These are phyloP conservation scores for Dendrobium officinale DNA, from an alignment of 106 monocot genomes.

Conservation along the genomic window DNA sequence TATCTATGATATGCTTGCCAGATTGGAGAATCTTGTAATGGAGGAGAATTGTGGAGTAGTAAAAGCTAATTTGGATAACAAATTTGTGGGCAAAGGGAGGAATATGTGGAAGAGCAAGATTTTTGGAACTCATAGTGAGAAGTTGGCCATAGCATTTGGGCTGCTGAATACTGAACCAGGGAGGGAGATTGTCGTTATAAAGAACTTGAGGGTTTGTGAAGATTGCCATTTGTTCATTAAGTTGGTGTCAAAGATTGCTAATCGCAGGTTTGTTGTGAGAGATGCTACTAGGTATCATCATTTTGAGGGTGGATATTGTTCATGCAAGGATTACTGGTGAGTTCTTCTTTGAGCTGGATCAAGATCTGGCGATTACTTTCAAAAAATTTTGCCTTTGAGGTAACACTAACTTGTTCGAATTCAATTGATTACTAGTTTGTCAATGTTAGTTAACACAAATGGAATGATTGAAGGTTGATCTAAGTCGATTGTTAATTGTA, in stretches of 20 bases:
- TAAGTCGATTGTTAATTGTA: neutral
- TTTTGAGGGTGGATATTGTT: constrained; percentile 50
- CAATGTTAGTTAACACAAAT: too few relatives aligned
- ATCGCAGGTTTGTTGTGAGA: constrained; percentile 48
- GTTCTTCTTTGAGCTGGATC: neutral
- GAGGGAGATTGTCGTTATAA: constrained; percentile 56
- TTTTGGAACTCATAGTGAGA: constrained; percentile 61
- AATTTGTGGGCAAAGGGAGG: neutral
- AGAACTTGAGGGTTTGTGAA: constrained; percentile 76
- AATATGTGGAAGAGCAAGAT: neutral
- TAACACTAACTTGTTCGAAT: neutral
- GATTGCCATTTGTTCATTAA: constrained; percentile 70
- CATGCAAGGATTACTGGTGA: constrained; percentile 85
- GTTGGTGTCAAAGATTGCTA: constrained; percentile 22
- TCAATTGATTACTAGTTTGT: neutral
- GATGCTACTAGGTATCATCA: constrained; percentile 87
- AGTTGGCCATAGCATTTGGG: constrained; percentile 69
- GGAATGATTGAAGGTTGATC: neutral
- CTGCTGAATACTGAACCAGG: constrained; percentile 57
- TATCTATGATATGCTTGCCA: constrained; percentile 33
- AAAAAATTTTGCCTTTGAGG: neutral
- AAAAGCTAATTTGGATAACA: neutral
- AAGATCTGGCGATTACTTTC: neutral
- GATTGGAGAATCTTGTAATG: constrained; percentile 34
- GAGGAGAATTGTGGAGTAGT: constrained; percentile 3